phyloP scores from a whole-genome alignment of 352 stramenopile species.

The Pythium periplocum region DNA sequence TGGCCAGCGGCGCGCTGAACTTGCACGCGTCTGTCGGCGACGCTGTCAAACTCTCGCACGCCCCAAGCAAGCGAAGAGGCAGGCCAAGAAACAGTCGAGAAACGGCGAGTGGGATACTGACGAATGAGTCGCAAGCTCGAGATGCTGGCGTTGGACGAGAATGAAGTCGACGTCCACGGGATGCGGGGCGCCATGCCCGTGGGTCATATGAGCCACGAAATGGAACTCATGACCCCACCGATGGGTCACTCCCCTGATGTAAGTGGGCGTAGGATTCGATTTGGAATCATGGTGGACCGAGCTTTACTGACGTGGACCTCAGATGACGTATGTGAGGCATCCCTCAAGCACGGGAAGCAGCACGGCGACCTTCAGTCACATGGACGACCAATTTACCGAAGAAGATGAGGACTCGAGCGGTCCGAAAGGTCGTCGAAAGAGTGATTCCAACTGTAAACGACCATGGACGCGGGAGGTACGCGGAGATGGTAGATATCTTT shows the following conservation, averaged over 20 bases:
- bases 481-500: no score
- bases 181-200: conserved; percentile 23
- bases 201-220: conserved; percentile 18
- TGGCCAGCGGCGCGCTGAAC: no score
- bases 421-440: conserved; percentile 35
- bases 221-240: conserved; percentile 28
- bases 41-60: no score
- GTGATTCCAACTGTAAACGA: conserved; percentile 82
- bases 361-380: conserved; percentile 7
- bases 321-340: conserved; percentile 24
- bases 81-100: conserved; percentile 22
- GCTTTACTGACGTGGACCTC: not conserved
- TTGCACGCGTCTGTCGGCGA: no score
- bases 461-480: conserved; percentile 71
- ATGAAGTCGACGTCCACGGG: conserved; percentile 26
- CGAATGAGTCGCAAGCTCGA: conserved; percentile 73
- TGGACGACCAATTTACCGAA: conserved; percentile 60
- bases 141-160: conserved; percentile 44
- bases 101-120: conserved; percentile 8
- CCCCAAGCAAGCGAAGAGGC: not conserved
- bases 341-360: conserved; percentile 17
- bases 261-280: not conserved
- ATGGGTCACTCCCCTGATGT: conserved; percentile 1
- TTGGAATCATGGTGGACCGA: not conserved
- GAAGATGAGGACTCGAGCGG: conserved; percentile 60